phyloP scores from a whole-genome alignment of 441 rosid species.

The Dalechampia spathulata region DNA sequence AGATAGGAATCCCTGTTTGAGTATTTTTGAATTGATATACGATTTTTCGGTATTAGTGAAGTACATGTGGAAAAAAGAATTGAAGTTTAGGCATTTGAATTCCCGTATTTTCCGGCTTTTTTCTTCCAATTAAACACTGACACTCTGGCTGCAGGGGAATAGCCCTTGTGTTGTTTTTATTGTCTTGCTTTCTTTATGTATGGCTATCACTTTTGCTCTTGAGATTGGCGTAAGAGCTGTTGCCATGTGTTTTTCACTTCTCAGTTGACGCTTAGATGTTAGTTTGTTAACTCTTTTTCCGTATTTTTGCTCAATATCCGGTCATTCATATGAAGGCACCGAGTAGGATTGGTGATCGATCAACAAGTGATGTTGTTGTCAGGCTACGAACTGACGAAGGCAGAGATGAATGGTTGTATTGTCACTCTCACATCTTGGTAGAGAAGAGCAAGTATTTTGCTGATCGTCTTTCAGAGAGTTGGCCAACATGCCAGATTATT shows the following conservation, averaged over 20 bases:
- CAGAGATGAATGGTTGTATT: slow-evolving; percentile 82
- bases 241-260: neutral
- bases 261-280: neutral
- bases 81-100: neutral
- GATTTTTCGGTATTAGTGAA: neutral
- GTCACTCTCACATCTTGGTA: slow-evolving; percentile 65
- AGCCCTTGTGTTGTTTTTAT: neutral
- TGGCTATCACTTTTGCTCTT: neutral
- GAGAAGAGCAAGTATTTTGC: slow-evolving; percentile 76
- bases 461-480: slow-evolving; percentile 78
- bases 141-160: neutral
- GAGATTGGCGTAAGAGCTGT: neutral
- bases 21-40: neutral
- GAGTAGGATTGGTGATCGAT: slow-evolving; percentile 60
- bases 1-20: neutral
- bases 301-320: too few species aligned
- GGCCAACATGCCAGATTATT: slow-evolving; percentile 95
- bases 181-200: neutral
- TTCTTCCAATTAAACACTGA: neutral
- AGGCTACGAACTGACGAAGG: slow-evolving; percentile 74
- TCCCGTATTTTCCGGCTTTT: neutral
- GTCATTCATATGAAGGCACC: slow-evolving; percentile 35
- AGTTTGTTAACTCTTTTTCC: neutral
- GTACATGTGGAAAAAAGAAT: neutral
- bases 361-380: slow-evolving; percentile 85